phyloP scores from a whole-genome alignment of 2,329 filamentous ascomycete species.

The Hymenoscyphus scutula region DNA sequence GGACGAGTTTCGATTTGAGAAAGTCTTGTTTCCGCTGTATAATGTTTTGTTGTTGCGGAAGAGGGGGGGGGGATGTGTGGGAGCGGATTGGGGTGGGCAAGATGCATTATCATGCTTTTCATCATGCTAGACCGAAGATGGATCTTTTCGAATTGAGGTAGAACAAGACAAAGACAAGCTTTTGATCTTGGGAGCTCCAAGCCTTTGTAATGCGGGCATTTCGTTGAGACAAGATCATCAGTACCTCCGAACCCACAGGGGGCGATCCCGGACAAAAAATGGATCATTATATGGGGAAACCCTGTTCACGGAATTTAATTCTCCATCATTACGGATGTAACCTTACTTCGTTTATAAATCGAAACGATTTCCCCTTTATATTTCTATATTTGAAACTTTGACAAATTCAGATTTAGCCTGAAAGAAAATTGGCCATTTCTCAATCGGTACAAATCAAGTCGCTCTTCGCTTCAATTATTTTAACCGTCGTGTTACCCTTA shows the following conservation, averaged over 20 bases:
- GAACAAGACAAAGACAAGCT: too few relatives aligned
- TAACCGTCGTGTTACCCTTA: background rate
- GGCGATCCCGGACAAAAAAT: background rate
- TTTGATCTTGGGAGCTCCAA: background rate
- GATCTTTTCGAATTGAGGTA: background rate
- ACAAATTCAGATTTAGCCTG: background rate
- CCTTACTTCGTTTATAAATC: background rate
- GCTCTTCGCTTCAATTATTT: background rate
- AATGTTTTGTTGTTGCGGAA: background rate
- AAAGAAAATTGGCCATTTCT: background rate
- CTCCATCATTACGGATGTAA: background rate
- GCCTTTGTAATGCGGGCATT: background rate
- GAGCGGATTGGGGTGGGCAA: background rate
- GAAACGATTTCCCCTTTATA: background rate
- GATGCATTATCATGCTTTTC: background rate
- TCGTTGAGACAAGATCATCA: background rate
- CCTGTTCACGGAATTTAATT: slow-evolving; percentile 4
- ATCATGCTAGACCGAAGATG: background rate
- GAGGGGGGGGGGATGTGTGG: background rate
- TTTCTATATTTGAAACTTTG: background rate
- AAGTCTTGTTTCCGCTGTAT: background rate
- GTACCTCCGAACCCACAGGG: background rate
- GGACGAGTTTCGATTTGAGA: background rate
- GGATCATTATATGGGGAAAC: background rate
- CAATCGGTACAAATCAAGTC: background rate